phyloP scores from a whole-genome alignment of 2,329 filamentous ascomycete species.

The Penicillium janthinellum region DNA sequence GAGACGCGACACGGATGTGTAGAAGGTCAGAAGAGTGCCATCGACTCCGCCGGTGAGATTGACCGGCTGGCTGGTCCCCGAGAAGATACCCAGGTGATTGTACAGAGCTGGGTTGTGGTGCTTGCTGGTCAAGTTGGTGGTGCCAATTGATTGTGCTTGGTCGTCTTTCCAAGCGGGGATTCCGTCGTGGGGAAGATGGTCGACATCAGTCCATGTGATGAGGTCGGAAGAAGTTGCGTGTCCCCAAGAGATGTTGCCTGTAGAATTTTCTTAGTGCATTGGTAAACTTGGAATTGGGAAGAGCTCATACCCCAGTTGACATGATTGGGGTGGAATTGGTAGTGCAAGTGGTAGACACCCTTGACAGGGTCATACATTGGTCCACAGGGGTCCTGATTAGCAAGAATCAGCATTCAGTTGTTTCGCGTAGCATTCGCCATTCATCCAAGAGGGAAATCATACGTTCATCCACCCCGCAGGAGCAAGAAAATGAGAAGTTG shows the following conservation, averaged over 20 bases:
- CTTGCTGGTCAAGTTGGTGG: slow-evolving; percentile 17
- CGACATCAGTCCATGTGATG: slow-evolving; percentile 20
- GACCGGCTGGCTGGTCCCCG: slow-evolving; percentile 13
- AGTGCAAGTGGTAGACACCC: slow-evolving; percentile 18
- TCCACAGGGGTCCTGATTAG: slow-evolving; percentile 14
- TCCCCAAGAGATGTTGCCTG: slow-evolving; percentile 22
- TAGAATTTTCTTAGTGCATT: neutral
- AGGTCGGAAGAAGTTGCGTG: slow-evolving; percentile 18
- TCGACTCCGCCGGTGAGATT: slow-evolving; percentile 15
- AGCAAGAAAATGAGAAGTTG: slow-evolving; percentile 20
- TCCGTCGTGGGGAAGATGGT: slow-evolving; percentile 13
- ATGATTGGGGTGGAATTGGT: slow-evolving; percentile 21
- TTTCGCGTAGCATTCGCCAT: neutral
- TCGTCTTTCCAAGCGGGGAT: slow-evolving; percentile 19
- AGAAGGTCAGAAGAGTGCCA: slow-evolving; percentile 18
- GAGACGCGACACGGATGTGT: slow-evolving; percentile 11
- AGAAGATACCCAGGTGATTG: slow-evolving; percentile 19
- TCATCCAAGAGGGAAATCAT: neutral
- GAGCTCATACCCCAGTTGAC: slow-evolving; percentile 14
- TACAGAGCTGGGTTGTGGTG: slow-evolving; percentile 19
- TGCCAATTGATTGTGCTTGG: slow-evolving; percentile 18
- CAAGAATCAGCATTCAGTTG: slow-evolving; percentile 1
- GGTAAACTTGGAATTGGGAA: neutral
- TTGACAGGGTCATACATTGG: slow-evolving; percentile 17
- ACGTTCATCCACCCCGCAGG: slow-evolving; percentile 23